Conservation (phyloP, 148 eudicot genomes). For the Camellia lanceoleosa region DNA sequence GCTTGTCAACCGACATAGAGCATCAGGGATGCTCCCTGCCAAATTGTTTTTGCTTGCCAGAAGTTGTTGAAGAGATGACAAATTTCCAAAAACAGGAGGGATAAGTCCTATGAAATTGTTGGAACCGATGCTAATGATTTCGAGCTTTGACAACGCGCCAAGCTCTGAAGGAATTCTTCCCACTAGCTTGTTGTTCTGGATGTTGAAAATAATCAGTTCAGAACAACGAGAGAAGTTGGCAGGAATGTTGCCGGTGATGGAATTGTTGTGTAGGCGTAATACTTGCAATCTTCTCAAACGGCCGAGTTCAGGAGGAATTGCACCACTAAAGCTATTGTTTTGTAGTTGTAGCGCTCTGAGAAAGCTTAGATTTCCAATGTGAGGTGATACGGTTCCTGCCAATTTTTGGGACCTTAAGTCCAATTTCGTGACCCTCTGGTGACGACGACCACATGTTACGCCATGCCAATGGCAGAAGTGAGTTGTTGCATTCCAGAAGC, state of each 20-base stretch:
- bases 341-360: slow-evolving; percentile 13
- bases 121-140: neutral
- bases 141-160: slow-evolving; percentile 9
- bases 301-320: slow-evolving; percentile 19
- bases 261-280: slow-evolving; percentile 10
- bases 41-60: slow-evolving; percentile 7
- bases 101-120: slow-evolving; percentile 14
- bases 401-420: slow-evolving; percentile 12
- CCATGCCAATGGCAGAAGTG: slow-evolving; percentile 20
- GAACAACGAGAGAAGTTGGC: slow-evolving; percentile 9
- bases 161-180: slow-evolving; percentile 19
- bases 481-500: slow-evolving; percentile 13
- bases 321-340: slow-evolving; percentile 15
- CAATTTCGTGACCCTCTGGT: slow-evolving; percentile 7
- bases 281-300: slow-evolving; percentile 8
- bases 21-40: slow-evolving; percentile 7
- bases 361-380: slow-evolving; percentile 25
- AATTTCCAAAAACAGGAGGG: slow-evolving; percentile 15
- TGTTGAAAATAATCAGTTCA: neutral
- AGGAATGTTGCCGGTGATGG: slow-evolving; percentile 17
- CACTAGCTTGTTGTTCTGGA: neutral
- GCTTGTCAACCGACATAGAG: neutral
- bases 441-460: slow-evolving; percentile 18
- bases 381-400: slow-evolving; percentile 16
- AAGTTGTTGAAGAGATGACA: neutral